Percentiles rank a stretch among this genome's conserved stretches.
These are phyloP conservation scores for Akanthomyces muscarius DNA, from an alignment of 2,329 filamentous ascomycete species.

Conservation along the genomic window DNA sequence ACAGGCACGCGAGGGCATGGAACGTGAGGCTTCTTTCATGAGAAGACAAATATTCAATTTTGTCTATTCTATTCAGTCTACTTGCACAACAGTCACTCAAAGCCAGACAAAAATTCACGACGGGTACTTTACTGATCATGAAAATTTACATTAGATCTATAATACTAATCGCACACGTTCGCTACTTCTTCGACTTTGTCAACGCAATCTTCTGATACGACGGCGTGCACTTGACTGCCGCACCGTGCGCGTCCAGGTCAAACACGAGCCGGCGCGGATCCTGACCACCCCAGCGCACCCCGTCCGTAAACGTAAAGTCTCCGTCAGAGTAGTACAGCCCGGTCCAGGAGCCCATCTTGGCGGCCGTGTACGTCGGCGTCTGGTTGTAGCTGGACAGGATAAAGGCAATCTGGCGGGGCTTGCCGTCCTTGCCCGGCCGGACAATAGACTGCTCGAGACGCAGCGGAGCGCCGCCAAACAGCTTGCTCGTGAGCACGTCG, in stretches of 20 bases:
- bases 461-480: neutral
- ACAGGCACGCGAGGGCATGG: no score
- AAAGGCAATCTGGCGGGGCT: slow-evolving; percentile 2
- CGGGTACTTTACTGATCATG: no score
- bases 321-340: slow-evolving; percentile 3
- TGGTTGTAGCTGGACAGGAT: slow-evolving; percentile 2
- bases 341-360: neutral
- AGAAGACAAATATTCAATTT: no score
- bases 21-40: no score
- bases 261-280: slow-evolving; percentile 1
- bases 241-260: neutral
- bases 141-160: no score
- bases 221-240: slow-evolving; percentile 4
- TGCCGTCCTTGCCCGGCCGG: neutral
- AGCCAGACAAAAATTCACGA: no score
- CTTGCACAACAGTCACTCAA: no score
- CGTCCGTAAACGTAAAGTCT: slow-evolving; percentile 1
- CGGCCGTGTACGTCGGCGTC: neutral
- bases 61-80: no score
- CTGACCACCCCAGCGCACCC: neutral
- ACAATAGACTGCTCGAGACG: slow-evolving; percentile 11
- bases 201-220: neutral
- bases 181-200: neutral
- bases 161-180: no score
- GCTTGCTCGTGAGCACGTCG: slow-evolving; percentile 9